These are phyloP conservation scores for Arthrobotrys sinensis DNA, from an alignment of 2,329 filamentous ascomycete species.

Conservation along the genomic window DNA sequence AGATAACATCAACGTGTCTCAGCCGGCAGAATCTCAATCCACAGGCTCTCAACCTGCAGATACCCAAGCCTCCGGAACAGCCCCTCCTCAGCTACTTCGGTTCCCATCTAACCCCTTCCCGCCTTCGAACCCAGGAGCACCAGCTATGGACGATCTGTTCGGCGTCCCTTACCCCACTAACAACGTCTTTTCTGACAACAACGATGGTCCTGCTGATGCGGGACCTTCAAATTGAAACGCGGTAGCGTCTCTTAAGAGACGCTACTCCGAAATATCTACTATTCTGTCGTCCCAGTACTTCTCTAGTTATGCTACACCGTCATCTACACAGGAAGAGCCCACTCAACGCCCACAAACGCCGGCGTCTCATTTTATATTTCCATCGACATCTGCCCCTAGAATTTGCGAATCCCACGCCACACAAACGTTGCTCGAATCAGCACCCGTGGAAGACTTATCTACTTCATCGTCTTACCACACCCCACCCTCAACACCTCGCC, in stretches of 20 bases:
- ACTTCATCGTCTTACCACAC: constrained; percentile 32
- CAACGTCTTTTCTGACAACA: constrained; percentile 10
- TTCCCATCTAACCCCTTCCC: constrained; percentile 2
- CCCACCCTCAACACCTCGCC: constrained; percentile 43
- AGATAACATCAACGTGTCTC: constrained; percentile 6
- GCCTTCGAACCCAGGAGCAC: neutral
- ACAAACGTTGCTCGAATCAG: constrained; percentile 29
- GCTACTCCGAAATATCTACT: constrained; percentile 59
- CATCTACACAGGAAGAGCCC: constrained; percentile 47
- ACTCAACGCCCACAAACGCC: constrained; percentile 10
- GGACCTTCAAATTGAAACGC: constrained; percentile 57
- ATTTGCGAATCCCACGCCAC: neutral
- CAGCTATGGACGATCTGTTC: neutral
- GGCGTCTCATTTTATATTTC: neutral
- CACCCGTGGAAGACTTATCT: constrained; percentile 7
- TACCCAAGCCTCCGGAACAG: neutral
- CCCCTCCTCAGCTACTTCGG: neutral
- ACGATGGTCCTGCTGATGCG: constrained; percentile 33
- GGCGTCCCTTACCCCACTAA: neutral
- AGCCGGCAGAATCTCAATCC: neutral
- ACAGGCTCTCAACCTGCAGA: neutral
- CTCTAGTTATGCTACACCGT: constrained; percentile 43
- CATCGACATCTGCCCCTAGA: neutral
- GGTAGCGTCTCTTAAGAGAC: constrained; percentile 57
- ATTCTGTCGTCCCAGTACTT: constrained; percentile 35